Percentiles rank a stretch among this genome's conserved stretches.
These are phyloP conservation scores for Sicyos baderoa DNA, from an alignment of 306 rosid genomes.

Conservation along the genomic window DNA sequence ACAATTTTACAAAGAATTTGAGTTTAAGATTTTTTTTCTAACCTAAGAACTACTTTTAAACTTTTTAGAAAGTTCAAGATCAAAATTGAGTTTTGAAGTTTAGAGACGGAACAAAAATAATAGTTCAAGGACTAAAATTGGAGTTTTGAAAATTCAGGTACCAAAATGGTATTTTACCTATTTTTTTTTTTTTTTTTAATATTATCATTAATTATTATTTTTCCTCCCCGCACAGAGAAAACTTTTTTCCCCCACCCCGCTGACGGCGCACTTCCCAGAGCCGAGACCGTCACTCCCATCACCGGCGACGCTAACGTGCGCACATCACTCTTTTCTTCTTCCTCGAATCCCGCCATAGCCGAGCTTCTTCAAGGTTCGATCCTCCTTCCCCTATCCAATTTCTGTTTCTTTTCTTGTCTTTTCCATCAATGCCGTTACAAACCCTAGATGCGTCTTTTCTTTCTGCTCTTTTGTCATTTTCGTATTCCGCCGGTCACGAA, in stretches of 20 bases:
- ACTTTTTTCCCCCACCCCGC: slow-evolving; percentile 13
- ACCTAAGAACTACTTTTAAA: no score
- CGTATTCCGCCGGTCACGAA: slow-evolving; percentile 17
- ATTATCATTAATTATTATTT: slow-evolving; percentile 2
- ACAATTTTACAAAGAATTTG: no score
- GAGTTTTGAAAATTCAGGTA: no score
- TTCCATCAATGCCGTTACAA: slow-evolving; percentile 25
- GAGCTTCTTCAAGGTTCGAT: slow-evolving; percentile 26
- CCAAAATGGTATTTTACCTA: no score
- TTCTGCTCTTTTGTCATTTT: slow-evolving; percentile 9
- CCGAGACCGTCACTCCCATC: slow-evolving; percentile 24
- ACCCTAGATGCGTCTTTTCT: slow-evolving; percentile 31
- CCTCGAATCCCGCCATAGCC: slow-evolving; percentile 22
- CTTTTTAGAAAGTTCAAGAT: no score
- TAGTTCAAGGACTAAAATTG: no score
- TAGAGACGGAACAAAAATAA: no score
- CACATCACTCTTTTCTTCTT: slow-evolving; percentile 30
- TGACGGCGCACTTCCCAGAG: slow-evolving; percentile 44
- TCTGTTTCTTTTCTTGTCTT: slow-evolving; percentile 14
- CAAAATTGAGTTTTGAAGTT: no score
- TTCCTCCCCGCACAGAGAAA: slow-evolving; percentile 1
- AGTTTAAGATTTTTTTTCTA: no score
- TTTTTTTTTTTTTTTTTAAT: slow-evolving; percentile 4
- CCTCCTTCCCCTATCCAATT: slow-evolving; percentile 12
- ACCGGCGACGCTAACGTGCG: slow-evolving; percentile 45